Conservation (phyloP, 2,329 filamentous ascomycete genomes). For the Stachybotrys echinatus region DNA sequence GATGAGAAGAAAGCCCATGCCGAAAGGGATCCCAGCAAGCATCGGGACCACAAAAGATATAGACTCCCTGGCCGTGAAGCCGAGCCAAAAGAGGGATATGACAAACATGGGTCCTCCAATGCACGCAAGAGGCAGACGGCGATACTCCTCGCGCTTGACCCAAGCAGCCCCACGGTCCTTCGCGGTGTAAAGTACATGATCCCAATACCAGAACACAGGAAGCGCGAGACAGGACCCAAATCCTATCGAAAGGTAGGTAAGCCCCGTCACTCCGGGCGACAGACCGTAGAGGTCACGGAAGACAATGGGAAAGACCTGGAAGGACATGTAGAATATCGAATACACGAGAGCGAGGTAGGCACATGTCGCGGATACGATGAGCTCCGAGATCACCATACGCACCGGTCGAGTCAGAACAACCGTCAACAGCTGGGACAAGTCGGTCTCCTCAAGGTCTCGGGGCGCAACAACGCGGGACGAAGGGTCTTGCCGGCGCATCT, state of each 20-base stretch:
- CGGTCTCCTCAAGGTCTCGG: constrained; percentile 56
- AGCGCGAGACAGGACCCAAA: constrained; percentile 55
- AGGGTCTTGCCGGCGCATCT: constrained; percentile 50
- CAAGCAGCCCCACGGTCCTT: constrained; percentile 46
- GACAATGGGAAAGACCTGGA: constrained; percentile 69
- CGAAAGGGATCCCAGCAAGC: constrained; percentile 56
- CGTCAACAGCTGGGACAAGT: constrained; percentile 54
- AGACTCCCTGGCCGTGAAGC: constrained; percentile 45
- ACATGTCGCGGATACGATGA: constrained; percentile 66
- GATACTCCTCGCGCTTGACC: constrained; percentile 59
- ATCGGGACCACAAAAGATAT: constrained; percentile 52
- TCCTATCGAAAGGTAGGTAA: constrained; percentile 65
- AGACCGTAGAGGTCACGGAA: constrained; percentile 61
- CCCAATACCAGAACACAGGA: constrained; percentile 60
- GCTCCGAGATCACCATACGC: constrained; percentile 67
- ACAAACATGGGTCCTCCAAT: constrained; percentile 62
- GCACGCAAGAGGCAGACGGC: constrained; percentile 66
- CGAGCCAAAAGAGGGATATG: constrained; percentile 55
- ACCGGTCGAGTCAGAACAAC: constrained; percentile 68
- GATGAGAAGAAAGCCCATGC: constrained; percentile 55
- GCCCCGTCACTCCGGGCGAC: constrained; percentile 57
- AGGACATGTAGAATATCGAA: constrained; percentile 64
- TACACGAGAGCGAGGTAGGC: constrained; percentile 68
- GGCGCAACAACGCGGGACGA: constrained; percentile 49
- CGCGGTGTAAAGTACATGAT: constrained; percentile 50